A percentile compares a stretch with the other conserved stretches of the same genome.
These are phyloP conservation scores for Gastrolobium villosum DNA, from an alignment of 306 rosid genomes.

Conservation along the genomic window DNA sequence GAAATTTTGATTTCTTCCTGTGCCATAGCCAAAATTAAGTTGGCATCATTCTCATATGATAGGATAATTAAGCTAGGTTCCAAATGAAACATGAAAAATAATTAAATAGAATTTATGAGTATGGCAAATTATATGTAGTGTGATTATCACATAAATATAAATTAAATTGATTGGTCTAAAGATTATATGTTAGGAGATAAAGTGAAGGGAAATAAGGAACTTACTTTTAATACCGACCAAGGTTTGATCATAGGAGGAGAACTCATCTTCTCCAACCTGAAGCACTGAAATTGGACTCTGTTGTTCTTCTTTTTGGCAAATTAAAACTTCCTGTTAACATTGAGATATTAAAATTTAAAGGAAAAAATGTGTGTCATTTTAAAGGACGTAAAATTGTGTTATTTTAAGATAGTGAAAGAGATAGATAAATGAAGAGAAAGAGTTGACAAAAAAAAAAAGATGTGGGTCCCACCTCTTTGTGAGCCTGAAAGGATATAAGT, in stretches of 20 bases:
- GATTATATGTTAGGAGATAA: neutral
- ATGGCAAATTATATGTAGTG: too few species aligned
- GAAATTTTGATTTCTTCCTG: slow-evolving; percentile 67
- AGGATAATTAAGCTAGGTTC: neutral
- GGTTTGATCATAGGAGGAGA: slow-evolving; percentile 58
- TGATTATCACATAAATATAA: too few species aligned
- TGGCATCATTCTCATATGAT: neutral
- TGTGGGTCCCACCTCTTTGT: too few species aligned
- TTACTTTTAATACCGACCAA: slow-evolving; percentile 63
- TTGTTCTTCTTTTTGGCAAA: slow-evolving; percentile 61
- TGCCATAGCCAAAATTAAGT: slow-evolving; percentile 39
- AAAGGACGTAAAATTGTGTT: too few species aligned
- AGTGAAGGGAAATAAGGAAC: slow-evolving; percentile 35
- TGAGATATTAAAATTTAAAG: neutral
- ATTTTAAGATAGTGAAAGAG: too few species aligned
- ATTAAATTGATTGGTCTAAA: too few species aligned
- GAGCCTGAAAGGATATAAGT: too few species aligned
- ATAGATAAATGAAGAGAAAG: too few species aligned
- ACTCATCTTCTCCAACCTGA: slow-evolving; percentile 59
- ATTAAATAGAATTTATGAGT: too few species aligned
- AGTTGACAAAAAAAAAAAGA: too few species aligned
- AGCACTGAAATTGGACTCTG: slow-evolving; percentile 80
- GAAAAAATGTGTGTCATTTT: too few species aligned
- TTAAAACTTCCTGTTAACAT: slow-evolving; percentile 43
- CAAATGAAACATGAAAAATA: neutral